phyloP scores from a whole-genome alignment of 2,329 filamentous ascomycete species.

The Rhytidhysteron rufulum region DNA sequence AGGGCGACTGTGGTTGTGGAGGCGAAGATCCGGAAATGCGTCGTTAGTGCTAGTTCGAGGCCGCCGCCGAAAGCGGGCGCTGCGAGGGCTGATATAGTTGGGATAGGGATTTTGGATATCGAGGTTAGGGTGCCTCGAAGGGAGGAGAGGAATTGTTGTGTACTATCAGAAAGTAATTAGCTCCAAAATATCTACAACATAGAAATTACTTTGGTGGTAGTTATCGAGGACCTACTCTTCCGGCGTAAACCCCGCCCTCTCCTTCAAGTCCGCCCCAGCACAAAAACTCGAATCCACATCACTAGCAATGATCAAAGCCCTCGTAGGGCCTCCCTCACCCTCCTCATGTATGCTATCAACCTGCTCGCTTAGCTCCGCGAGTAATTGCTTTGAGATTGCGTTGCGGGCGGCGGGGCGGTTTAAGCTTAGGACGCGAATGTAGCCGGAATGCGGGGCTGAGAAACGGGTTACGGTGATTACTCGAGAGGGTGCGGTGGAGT shows the following conservation, averaged over 20 bases:
- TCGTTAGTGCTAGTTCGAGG: conserved; percentile 85
- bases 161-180: conserved; percentile 51
- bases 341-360: conserved; percentile 67
- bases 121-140: conserved; percentile 73
- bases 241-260: conserved; percentile 69
- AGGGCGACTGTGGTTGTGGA: conserved; percentile 76
- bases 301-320: conserved; percentile 79
- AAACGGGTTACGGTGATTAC: conserved; percentile 69
- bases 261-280: conserved; percentile 91
- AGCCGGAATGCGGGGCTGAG: conserved; percentile 73
- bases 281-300: conserved; percentile 87
- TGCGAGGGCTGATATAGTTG: conserved; percentile 83
- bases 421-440: conserved; percentile 82
- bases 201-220: too few relatives aligned
- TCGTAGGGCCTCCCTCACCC: conserved; percentile 57
- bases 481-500: conserved; percentile 45
- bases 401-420: conserved; percentile 84
- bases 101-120: conserved; percentile 74
- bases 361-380: conserved; percentile 67
- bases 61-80: conserved; percentile 88
- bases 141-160: conserved; percentile 69
- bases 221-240: conserved; percentile 67
- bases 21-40: conserved; percentile 82
- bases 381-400: conserved; percentile 77
- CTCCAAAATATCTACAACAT: too few relatives aligned